Percentiles rank a stretch among this genome's conserved stretches.
phyloP scores from a whole-genome alignment of 2,329 filamentous ascomycete species.

The Tolypocladium tropicale region DNA sequence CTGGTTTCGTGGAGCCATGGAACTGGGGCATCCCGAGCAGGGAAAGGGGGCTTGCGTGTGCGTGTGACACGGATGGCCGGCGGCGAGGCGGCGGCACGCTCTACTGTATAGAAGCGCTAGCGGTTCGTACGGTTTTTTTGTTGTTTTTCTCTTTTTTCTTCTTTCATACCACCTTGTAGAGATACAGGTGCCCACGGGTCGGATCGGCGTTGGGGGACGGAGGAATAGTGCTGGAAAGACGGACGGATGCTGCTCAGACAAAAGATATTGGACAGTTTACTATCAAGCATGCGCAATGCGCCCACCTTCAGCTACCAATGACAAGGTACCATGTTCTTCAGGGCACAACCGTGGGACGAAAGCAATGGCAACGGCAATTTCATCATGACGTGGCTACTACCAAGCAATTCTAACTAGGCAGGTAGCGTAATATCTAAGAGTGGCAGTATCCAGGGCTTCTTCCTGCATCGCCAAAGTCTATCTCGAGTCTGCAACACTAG shows the following conservation, averaged over 20 bases:
- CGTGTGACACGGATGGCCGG: background rate
- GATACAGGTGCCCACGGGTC: background rate
- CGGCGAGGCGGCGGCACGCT: background rate
- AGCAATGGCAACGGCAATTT: background rate
- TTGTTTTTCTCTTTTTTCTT: background rate
- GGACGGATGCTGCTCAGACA: background rate
- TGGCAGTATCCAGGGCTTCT: background rate
- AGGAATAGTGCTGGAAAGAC: background rate
- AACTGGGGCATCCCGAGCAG: background rate
- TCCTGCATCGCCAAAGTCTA: background rate
- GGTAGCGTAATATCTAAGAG: background rate
- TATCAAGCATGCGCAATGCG: background rate
- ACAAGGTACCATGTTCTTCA: background rate
- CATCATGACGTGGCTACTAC: background rate
- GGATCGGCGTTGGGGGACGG: constrained; percentile 2
- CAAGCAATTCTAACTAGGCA: background rate
- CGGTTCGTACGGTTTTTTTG: background rate
- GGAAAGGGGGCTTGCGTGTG: background rate
- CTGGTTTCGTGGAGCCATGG: background rate
- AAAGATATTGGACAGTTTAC: background rate
- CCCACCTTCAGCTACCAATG: background rate
- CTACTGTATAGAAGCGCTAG: background rate
- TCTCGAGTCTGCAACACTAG: background rate
- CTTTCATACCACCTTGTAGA: background rate
- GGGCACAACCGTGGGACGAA: background rate